Evolutionary conservation across 2,329 filamentous ascomycete species (phyloP).

Genomic region (Penicillium hordei): DNA sequence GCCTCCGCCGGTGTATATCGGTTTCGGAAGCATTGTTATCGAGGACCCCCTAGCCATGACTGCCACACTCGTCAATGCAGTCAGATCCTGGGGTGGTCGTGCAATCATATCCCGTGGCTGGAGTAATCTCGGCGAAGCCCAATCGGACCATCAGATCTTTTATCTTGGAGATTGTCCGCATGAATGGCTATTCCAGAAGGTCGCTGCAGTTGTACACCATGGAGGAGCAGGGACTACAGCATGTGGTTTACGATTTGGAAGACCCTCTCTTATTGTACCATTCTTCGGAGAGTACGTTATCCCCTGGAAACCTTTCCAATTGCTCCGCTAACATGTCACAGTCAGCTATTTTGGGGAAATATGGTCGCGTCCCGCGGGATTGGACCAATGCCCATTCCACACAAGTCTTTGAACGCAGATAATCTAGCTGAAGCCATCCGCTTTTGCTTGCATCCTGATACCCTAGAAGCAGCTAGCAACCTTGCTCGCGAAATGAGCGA

Average conservation of each 20-base stretch:
- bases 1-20: conserved; percentile 53
- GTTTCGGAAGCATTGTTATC: conserved; percentile 56
- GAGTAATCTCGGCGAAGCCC: conserved; percentile 46
- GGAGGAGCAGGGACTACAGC: conserved; percentile 59
- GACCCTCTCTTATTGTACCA: conserved; percentile 56
- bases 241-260: conserved; percentile 50
- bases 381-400: conserved; percentile 50
- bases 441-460: conserved; percentile 42
- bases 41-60: conserved; percentile 49
- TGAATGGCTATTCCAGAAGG: conserved; percentile 58
- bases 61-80: conserved; percentile 47
- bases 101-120: conserved; percentile 56
- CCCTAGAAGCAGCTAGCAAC: conserved; percentile 35
- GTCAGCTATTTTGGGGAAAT: conserved; percentile 54
- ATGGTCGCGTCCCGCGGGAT: conserved; percentile 52
- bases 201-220: conserved; percentile 56
- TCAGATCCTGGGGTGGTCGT: conserved; percentile 48
- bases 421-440: conserved; percentile 49
- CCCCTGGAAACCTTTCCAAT: accelerated
- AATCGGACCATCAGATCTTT: conserved; percentile 39
- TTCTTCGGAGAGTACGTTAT: conserved; percentile 51
- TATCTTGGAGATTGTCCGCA: conserved; percentile 56
- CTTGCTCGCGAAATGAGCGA: conserved; percentile 42
- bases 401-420: conserved; percentile 45
- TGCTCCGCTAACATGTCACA: not conserved